A percentile compares a stretch with the other conserved stretches of the same genome.
phyloP scores from a whole-genome alignment of 2,329 filamentous ascomycete genomes.

The Trichoderma koningii region DNA sequence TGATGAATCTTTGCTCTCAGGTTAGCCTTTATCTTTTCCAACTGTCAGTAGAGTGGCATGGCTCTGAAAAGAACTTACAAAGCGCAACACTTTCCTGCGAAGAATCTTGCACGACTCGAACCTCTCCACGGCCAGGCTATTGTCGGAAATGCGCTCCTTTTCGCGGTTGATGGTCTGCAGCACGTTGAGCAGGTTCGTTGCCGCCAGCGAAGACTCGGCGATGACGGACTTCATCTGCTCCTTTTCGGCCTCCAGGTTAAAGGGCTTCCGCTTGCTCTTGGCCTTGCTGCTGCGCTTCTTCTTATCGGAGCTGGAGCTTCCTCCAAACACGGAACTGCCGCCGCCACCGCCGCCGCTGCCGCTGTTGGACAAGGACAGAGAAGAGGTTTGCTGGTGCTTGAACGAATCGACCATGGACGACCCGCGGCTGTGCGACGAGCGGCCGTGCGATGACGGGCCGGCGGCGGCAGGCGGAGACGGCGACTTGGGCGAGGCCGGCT shows the following conservation, averaged over 20 bases:
- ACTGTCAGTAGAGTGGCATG: no score
- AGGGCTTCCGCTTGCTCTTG: conserved; percentile 61
- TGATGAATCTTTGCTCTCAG: conserved; percentile 67
- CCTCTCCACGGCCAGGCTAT: conserved; percentile 69
- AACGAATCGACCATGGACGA: conserved; percentile 23
- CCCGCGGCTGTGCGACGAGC: conserved; percentile 32
- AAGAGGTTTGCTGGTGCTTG: background rate
- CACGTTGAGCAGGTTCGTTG: conserved; percentile 86
- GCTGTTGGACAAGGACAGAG: conserved; percentile 35
- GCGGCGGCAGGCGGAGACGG: conserved; percentile 33
- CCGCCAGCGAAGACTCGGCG: conserved; percentile 83
- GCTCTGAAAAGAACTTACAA: no score
- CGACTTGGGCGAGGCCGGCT: conserved; percentile 40
- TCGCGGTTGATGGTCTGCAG: conserved; percentile 92
- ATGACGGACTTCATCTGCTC: conserved; percentile 85
- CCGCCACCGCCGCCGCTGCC: conserved; percentile 30
- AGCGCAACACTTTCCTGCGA: conserved; percentile 80
- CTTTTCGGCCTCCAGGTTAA: conserved; percentile 86
- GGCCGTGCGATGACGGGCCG: conserved; percentile 27
- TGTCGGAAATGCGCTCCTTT: conserved; percentile 82
- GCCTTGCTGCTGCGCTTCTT: conserved; percentile 48
- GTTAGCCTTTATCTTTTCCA: no score
- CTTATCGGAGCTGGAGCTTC: conserved; percentile 51
- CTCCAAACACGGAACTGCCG: conserved; percentile 38
- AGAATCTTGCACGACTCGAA: conserved; percentile 88